A percentile compares a stretch with the other conserved stretches of the same genome.
Evolutionary conservation across 192 early-diverging fungal species (phyloP).

Genomic region (Endogone sp.): DNA sequence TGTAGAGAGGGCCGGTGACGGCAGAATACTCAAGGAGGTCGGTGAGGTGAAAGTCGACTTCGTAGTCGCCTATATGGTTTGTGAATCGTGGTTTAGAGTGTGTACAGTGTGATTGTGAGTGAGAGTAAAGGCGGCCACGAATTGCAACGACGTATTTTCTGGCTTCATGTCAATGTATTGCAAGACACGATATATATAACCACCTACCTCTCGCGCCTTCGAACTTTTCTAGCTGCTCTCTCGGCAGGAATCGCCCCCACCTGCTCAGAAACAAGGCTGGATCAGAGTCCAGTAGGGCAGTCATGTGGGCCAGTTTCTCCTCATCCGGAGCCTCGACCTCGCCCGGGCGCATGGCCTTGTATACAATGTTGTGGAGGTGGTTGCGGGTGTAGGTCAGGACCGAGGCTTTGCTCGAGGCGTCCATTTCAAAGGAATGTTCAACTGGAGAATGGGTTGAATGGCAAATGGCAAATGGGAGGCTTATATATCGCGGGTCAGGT

Average conservation of each 20-base stretch:
- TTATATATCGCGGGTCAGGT: no score
- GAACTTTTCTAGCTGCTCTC: constrained; percentile 19
- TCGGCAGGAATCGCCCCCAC: constrained; percentile 32
- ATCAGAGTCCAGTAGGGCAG: constrained; percentile 17
- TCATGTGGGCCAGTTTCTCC: constrained; percentile 26
- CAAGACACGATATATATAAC: no score
- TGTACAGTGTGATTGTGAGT: no score
- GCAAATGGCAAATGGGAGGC: not conserved
- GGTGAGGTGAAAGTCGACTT: constrained; percentile 29
- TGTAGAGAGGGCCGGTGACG: not conserved
- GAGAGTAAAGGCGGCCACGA: no score
- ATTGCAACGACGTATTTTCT: no score
- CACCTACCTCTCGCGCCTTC: constrained; percentile 19
- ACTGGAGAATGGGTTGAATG: not conserved
- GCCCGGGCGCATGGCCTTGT: constrained; percentile 25
- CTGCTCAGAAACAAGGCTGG: constrained; percentile 34
- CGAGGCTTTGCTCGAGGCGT: not conserved
- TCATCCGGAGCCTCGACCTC: constrained; percentile 21
- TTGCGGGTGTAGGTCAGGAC: constrained; percentile 17
- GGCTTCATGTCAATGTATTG: no score
- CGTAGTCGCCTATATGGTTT: constrained; percentile 27
- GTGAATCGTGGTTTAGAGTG: not conserved
- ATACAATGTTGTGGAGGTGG: constrained; percentile 25
- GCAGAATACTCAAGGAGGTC: constrained; percentile 9
- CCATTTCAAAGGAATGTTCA: constrained; percentile 12